Evolutionary conservation across 257 asterid genomes (phyloP).

Genomic region (Solanum chaucha): DNA sequence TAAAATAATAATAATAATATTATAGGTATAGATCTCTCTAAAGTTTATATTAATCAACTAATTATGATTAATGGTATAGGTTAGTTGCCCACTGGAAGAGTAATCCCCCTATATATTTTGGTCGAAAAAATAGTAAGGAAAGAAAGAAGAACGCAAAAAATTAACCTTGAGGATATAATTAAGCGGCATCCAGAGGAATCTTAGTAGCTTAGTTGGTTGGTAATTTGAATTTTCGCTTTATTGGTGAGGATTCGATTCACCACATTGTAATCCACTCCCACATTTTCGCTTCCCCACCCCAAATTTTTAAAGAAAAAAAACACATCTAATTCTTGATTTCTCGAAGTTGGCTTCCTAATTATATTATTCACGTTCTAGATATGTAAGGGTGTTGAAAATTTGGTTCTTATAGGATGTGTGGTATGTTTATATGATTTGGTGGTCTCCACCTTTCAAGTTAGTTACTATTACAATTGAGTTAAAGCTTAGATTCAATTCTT

Average conservation of each 20-base stretch:
- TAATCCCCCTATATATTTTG: background rate
- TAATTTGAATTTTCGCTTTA: fast-evolving
- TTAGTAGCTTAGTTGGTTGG: background rate
- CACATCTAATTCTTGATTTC: background rate
- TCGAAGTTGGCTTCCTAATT: background rate
- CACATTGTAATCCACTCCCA: background rate
- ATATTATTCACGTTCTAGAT: background rate
- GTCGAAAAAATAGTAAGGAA: background rate
- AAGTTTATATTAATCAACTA: background rate
- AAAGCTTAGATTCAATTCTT: background rate
- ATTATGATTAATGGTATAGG: background rate
- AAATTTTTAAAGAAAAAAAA: too few species aligned
- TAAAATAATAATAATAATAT: background rate
- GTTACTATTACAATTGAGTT: background rate
- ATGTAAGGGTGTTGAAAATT: background rate
- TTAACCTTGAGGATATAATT: background rate
- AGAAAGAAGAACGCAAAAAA: background rate
- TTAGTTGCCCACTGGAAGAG: background rate
- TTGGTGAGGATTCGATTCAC: background rate
- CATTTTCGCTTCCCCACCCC: background rate
- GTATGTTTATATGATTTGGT: background rate
- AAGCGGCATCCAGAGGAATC: background rate
- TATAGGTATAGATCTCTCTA: background rate
- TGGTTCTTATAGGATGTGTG: background rate
- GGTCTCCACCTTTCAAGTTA: background rate